Evolutionary conservation across 1,284 basidiomycete genomes (phyloP), one percentile per base, ranked within the genome.

Genomic region (Coniferiporia sulphurascens): DNA sequence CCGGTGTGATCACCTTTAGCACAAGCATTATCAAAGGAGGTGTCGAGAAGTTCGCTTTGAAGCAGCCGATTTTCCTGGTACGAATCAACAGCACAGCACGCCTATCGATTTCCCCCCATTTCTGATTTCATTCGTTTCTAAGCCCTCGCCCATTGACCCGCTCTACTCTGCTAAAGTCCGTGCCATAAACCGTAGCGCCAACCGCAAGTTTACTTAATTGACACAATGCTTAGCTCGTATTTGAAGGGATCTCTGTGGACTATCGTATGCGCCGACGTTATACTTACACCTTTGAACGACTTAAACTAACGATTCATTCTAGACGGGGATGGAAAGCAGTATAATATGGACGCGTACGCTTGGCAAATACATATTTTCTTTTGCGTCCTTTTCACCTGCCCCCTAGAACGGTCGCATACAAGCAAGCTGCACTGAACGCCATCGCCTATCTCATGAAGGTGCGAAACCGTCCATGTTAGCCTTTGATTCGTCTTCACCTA

Each of bases 381-480:
- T 44, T 21, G 13, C 55, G 3, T 27, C 27, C 34, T 1, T 45
- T 8, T 17, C 34, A 9, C 12, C 32, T 15, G 3, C 41, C 21
- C 34, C 38, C 4, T 53, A 87, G 85, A 0, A 84, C 87, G 15
- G 85, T 88, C 6, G 87, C 88, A 2, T 91, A 88, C 70, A 89
- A 90, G 68, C 87, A 89, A 68, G 90, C 90, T 5, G 86, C 88
- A 0, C 72, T 89, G 55, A 89, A 89, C 64, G 81, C 85, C 5
- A 91, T 93, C 62, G 78, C 81, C 2, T 92, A 92, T 69, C 74
- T 92, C 45, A 76, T 84, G 76, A 91, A 91, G 77, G 85, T 83
- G 58, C 36, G 48, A 4, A 22, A 22, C 9, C 10, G 12, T 35
- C 21, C 43, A 13, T 36, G 2, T 9, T 7, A 19, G 65, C 51